Conservation (phyloP, 2,329 filamentous ascomycete genomes). For the Ophiostoma sp. region DNA sequence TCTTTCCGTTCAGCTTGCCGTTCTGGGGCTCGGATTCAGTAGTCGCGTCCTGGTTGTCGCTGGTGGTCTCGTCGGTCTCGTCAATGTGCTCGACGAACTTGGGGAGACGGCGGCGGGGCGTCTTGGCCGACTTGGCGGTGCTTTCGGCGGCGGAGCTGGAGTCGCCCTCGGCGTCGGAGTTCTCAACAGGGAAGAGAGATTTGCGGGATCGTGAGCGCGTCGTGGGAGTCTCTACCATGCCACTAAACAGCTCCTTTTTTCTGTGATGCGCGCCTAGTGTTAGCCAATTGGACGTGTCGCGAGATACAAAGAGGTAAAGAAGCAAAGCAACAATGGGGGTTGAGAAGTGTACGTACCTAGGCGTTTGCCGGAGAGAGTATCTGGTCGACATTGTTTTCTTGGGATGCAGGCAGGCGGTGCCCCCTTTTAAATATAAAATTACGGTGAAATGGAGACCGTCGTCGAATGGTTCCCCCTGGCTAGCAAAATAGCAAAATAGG, state of each 20-base stretch:
- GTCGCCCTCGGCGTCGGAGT: slow-evolving; percentile 51
- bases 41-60: slow-evolving; percentile 31
- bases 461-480: background rate
- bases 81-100: slow-evolving; percentile 55
- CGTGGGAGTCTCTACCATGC: slow-evolving; percentile 60
- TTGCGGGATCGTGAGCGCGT: slow-evolving; percentile 53
- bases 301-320: background rate
- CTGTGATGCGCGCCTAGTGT: slow-evolving; percentile 38
- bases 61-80: slow-evolving; percentile 44
- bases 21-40: background rate
- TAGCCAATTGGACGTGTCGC: background rate
- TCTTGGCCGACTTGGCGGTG: slow-evolving; percentile 30
- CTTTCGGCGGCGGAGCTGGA: slow-evolving; percentile 50
- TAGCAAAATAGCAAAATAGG: slow-evolving; percentile 16
- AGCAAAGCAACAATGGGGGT: background rate
- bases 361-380: slow-evolving; percentile 39
- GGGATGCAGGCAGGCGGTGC: background rate
- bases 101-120: slow-evolving; percentile 47
- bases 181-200: slow-evolving; percentile 46
- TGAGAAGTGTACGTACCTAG: slow-evolving; percentile 33
- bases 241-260: slow-evolving; percentile 62
- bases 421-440: slow-evolving; percentile 21
- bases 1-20: slow-evolving; percentile 33
- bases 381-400: slow-evolving; percentile 35
- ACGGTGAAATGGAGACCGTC: background rate